These are phyloP conservation scores for Phaeomoniella chlamydospora DNA, from an alignment of 2,329 filamentous ascomycete genomes.

Conservation along the genomic window DNA sequence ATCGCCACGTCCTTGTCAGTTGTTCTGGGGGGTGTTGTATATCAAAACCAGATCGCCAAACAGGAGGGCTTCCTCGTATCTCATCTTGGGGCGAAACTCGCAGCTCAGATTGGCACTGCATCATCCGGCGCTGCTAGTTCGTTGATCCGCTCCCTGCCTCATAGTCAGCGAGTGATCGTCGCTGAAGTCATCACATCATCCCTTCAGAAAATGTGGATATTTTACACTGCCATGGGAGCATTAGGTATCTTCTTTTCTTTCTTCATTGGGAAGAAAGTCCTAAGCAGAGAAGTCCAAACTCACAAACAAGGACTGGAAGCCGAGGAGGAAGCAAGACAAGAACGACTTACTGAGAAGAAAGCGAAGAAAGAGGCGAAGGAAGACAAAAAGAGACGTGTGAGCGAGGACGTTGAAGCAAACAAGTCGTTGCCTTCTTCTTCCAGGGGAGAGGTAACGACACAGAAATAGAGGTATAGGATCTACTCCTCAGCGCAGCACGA, in stretches of 20 bases:
- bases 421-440: no score
- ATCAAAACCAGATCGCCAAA: conserved; percentile 22
- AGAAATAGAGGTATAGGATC: no score
- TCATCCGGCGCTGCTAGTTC: conserved; percentile 19
- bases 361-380: conserved; percentile 10
- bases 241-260: conserved; percentile 16
- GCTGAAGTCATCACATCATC: conserved; percentile 16
- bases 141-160: conserved; percentile 18
- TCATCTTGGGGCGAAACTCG: conserved; percentile 16
- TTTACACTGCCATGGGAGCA: conserved; percentile 18
- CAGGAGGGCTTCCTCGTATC: conserved; percentile 14
- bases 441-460: no score
- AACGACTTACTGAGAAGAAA: conserved; percentile 14
- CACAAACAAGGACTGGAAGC: conserved; percentile 28
- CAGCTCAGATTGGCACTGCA: conserved; percentile 15
- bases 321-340: conserved; percentile 23
- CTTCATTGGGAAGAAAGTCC: conserved; percentile 14
- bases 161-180: conserved; percentile 13
- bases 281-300: conserved; percentile 26
- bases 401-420: no score
- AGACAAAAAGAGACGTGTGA: no score
- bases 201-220: conserved; percentile 26
- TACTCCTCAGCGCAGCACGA: no score
- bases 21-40: conserved; percentile 35
- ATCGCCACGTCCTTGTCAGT: conserved; percentile 37